Evolutionary conservation across 129 eudicot genomes (phyloP).

Genomic region (Flaveria brownii): DNA sequence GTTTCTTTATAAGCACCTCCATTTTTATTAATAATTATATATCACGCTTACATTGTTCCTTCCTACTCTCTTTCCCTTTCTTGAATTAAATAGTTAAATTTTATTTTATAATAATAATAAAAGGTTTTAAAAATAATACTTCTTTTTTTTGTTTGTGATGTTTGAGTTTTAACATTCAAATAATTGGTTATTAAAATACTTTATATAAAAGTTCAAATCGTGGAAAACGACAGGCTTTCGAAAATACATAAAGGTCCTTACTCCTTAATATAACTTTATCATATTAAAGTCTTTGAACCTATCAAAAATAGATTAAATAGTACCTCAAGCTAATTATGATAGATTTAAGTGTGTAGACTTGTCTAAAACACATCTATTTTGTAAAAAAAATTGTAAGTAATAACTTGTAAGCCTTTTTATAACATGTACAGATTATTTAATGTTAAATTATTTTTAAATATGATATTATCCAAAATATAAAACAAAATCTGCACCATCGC

Average conservation of each 20-base stretch:
- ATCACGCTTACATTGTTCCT: slow-evolving; percentile 17
- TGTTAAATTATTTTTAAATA: neutral
- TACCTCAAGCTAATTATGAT: too few relatives aligned
- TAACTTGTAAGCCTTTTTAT: too few relatives aligned
- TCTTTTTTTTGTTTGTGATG: neutral
- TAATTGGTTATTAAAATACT: neutral
- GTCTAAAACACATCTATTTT: too few relatives aligned
- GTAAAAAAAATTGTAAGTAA: too few relatives aligned
- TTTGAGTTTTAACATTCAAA: neutral
- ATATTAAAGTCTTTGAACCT: too few relatives aligned
- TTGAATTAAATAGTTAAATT: neutral
- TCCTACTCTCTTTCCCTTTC: neutral
- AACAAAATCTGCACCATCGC: slow-evolving; percentile 29
- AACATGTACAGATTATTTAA: too few relatives aligned
- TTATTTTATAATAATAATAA: neutral
- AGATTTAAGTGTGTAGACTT: too few relatives aligned
- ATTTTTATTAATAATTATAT: neutral
- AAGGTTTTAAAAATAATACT: neutral
- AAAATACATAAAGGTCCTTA: too few relatives aligned
- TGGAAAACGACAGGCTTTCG: too few relatives aligned
- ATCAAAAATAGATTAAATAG: too few relatives aligned
- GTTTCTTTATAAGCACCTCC: neutral
- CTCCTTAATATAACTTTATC: neutral
- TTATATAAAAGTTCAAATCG: too few relatives aligned
- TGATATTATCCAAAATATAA: neutral